phyloP scores from a whole-genome alignment of 345 rosid genomes.

The Rhizophora apiculata region DNA sequence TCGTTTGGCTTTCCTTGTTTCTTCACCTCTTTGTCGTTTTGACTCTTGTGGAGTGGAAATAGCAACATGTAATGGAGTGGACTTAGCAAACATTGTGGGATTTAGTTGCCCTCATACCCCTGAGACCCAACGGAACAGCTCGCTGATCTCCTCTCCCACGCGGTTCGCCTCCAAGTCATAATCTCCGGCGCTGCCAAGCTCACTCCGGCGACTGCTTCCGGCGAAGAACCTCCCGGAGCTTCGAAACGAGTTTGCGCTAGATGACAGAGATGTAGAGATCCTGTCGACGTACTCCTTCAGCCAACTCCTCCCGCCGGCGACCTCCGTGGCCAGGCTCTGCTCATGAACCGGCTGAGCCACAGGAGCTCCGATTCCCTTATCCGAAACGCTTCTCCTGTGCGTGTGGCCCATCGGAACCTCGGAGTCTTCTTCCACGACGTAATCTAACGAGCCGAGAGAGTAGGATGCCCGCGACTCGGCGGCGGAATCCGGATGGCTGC shows the following conservation, averaged over 20 bases:
- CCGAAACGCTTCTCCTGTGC: constrained; percentile 44
- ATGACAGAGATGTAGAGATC: constrained; percentile 60
- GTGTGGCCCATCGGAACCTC: constrained; percentile 50
- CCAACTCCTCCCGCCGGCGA: constrained; percentile 69
- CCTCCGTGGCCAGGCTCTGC: constrained; percentile 50
- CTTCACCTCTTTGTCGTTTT: too few species aligned
- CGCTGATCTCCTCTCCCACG: constrained; percentile 84
- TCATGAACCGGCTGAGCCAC: constrained; percentile 20
- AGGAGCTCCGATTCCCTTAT: constrained; percentile 41
- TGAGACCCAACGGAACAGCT: constrained; percentile 85
- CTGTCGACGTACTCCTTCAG: constrained; percentile 81
- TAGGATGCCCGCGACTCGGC: constrained; percentile 47
- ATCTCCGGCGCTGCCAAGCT: constrained; percentile 37
- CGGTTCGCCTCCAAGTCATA: constrained; percentile 59
- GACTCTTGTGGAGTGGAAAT: too few species aligned
- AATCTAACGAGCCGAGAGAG: constrained; percentile 83
- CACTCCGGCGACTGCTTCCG: constrained; percentile 84
- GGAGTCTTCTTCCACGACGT: constrained; percentile 67
- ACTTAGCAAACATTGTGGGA: too few species aligned
- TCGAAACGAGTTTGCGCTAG: constrained; percentile 64
- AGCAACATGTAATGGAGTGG: too few species aligned
- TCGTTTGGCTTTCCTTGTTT: too few species aligned
- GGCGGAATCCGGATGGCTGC: constrained; percentile 27
- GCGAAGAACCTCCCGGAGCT: constrained; percentile 74
- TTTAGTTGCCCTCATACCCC: constrained; percentile 43